A percentile compares a stretch with the other conserved stretches of the same genome.
phyloP scores from a whole-genome alignment of 2,329 filamentous ascomycete genomes.

The Chaetoscypha palmicola region DNA sequence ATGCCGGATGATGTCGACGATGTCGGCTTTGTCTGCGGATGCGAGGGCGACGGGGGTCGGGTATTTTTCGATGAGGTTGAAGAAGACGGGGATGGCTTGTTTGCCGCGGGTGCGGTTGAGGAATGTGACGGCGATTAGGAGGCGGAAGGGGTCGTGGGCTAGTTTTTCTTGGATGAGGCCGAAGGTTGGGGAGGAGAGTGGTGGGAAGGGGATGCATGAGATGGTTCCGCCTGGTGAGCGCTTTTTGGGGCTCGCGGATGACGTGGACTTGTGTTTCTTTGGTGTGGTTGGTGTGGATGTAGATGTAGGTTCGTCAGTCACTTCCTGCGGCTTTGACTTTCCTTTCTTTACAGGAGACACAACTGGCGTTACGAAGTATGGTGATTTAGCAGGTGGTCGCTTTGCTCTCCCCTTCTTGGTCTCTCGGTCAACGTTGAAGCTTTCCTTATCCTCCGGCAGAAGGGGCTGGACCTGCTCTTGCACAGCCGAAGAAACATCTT shows the following conservation, averaged over 20 bases:
- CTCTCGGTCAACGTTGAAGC: too few species aligned
- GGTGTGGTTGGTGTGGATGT: conserved; percentile 3
- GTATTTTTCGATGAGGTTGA: conserved; percentile 58
- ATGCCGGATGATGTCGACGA: conserved; percentile 57
- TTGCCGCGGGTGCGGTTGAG: conserved; percentile 73
- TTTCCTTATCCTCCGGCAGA: too few species aligned
- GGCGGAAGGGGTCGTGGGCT: conserved; percentile 65
- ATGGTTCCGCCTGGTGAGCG: conserved; percentile 29
- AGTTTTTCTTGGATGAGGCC: conserved; percentile 81
- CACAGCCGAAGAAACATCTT: too few species aligned
- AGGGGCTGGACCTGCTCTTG: too few species aligned
- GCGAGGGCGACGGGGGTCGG: conserved; percentile 60
- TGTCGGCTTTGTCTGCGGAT: conserved; percentile 45
- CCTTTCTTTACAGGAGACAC: conserved; percentile 4
- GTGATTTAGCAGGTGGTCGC: conserved; percentile 26
- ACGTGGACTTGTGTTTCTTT: conserved; percentile 1
- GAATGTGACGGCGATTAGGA: conserved; percentile 77
- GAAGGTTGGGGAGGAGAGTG: conserved; percentile 55
- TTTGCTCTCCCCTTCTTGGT: conserved; percentile 18
- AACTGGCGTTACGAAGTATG: conserved; percentile 23
- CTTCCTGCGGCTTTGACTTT: conserved; percentile 7
- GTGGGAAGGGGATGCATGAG: conserved; percentile 58
- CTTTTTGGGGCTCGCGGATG: conserved; percentile 14
- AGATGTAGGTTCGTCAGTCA: conserved; percentile 1
- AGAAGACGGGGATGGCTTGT: conserved; percentile 69